Percentiles rank a stretch among this genome's conserved stretches.
phyloP scores from a whole-genome alignment of 768 basidiomycete species.

The Phylloporus sp. region DNA sequence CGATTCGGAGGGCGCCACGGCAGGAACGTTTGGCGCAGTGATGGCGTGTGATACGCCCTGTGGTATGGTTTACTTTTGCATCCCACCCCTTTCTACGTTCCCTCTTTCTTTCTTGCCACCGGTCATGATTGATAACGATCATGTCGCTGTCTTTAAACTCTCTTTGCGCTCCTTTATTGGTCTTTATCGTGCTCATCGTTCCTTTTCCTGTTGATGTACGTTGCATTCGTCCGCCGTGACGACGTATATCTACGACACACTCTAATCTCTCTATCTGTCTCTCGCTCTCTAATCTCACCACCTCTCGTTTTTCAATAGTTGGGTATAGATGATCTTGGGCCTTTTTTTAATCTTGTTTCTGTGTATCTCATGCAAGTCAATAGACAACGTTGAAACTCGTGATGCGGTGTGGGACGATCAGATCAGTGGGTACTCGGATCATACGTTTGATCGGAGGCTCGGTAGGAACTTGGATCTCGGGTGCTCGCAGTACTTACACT shows the following conservation, averaged over 20 bases:
- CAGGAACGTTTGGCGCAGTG: not conserved
- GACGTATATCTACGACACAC: not conserved
- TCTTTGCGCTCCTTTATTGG: not conserved
- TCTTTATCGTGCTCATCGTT: not conserved
- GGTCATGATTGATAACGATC: not conserved
- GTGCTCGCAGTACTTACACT: not conserved
- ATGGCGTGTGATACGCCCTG: not conserved
- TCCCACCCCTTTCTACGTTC: not conserved
- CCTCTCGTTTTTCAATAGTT: not conserved
- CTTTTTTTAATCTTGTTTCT: not conserved
- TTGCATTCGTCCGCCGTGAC: not conserved
- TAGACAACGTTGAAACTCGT: not conserved
- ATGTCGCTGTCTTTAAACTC: not conserved
- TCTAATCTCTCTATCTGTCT: not conserved
- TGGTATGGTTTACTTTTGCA: not conserved
- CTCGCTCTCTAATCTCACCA: not conserved
- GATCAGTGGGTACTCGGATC: too few species aligned
- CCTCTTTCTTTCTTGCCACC: not conserved
- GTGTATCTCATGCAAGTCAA: not conserved
- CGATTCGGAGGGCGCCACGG: constrained; percentile 4
- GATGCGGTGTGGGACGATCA: too few species aligned
- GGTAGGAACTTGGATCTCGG: not conserved
- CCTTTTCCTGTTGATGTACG: not conserved
- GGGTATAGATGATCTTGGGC: not conserved
- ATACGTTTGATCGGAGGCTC: not conserved